phyloP scores from a whole-genome alignment of 169 alveolate species.

The Besnoitia besnoiti region DNA sequence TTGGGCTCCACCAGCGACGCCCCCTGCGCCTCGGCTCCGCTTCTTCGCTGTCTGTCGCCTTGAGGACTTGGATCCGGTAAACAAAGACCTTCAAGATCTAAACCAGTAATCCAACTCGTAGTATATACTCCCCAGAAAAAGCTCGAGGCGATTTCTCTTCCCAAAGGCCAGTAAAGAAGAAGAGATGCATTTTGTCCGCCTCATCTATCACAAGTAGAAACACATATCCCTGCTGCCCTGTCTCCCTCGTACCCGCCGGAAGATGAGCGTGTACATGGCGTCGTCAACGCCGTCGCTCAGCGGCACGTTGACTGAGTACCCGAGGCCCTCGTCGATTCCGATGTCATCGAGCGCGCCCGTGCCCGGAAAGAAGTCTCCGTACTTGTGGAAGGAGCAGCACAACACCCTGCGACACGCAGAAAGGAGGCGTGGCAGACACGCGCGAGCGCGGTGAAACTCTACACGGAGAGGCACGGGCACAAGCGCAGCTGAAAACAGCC shows the following conservation, averaged over 20 bases:
- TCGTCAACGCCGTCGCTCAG: conserved; percentile 97
- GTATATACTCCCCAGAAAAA: too few species aligned
- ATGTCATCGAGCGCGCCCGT: conserved; percentile 96
- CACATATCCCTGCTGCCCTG: too few species aligned
- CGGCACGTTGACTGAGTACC: conserved; percentile 98
- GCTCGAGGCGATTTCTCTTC: too few species aligned
- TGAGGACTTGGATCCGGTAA: too few species aligned
- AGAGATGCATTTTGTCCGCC: too few species aligned
- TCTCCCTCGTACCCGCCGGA: conserved; percentile 72
- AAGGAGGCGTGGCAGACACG: neutral
- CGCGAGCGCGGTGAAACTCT: neutral
- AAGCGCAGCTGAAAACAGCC: neutral
- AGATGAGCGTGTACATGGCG: conserved; percentile 91
- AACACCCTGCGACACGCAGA: conserved; percentile 89
- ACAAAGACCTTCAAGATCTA: too few species aligned
- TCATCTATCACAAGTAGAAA: too few species aligned
- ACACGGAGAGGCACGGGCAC: neutral
- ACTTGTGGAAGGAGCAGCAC: conserved; percentile 98
- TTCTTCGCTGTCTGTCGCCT: too few species aligned
- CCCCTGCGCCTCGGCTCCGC: too few species aligned
- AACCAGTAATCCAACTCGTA: too few species aligned
- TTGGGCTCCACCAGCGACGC: too few species aligned
- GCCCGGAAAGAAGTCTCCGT: conserved; percentile 99
- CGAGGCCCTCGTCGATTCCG: conserved; percentile 93
- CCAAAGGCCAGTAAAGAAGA: too few species aligned